Conservation (phyloP, 2,329 filamentous ascomycete species). For the Claviceps citrina region DNA sequence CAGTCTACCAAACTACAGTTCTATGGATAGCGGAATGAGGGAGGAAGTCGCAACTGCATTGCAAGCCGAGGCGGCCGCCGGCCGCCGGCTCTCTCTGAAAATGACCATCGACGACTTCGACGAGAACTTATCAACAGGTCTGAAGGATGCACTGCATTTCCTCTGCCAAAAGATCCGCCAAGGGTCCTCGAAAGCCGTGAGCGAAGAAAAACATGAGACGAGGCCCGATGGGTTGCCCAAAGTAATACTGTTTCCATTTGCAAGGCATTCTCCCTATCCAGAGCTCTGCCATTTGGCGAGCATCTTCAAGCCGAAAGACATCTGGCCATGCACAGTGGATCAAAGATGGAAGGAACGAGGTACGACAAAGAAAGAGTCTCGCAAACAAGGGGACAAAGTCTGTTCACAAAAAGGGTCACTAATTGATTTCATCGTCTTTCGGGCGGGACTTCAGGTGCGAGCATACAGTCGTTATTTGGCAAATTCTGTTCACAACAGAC, state of each 20-base stretch:
- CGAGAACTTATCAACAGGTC: constrained; percentile 7
- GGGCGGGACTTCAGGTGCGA: constrained; percentile 25
- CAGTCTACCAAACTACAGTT: constrained; percentile 10
- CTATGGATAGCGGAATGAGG: constrained; percentile 4
- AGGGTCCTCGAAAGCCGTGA: background rate
- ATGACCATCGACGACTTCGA: constrained; percentile 10
- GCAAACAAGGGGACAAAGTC: no score
- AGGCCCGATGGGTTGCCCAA: constrained; percentile 19
- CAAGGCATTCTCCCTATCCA: constrained; percentile 71
- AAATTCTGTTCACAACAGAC: constrained; percentile 41
- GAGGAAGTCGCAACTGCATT: constrained; percentile 7
- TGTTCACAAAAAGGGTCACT: no score
- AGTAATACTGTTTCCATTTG: constrained; percentile 59
- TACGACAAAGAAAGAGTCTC: constrained; percentile 10
- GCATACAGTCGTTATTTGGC: constrained; percentile 58
- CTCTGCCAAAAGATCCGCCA: constrained; percentile 1
- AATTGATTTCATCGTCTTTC: background rate
- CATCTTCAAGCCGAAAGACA: constrained; percentile 55
- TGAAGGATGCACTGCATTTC: constrained; percentile 1
- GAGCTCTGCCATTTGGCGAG: constrained; percentile 60
- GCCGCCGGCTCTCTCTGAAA: constrained; percentile 14
- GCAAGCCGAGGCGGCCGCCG: constrained; percentile 8
- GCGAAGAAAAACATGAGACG: background rate
- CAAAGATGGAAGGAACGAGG: constrained; percentile 45
- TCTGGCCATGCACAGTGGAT: constrained; percentile 71